Evolutionary conservation across 2,329 filamentous ascomycete species (phyloP).

Genomic region (Venturia asperata): DNA sequence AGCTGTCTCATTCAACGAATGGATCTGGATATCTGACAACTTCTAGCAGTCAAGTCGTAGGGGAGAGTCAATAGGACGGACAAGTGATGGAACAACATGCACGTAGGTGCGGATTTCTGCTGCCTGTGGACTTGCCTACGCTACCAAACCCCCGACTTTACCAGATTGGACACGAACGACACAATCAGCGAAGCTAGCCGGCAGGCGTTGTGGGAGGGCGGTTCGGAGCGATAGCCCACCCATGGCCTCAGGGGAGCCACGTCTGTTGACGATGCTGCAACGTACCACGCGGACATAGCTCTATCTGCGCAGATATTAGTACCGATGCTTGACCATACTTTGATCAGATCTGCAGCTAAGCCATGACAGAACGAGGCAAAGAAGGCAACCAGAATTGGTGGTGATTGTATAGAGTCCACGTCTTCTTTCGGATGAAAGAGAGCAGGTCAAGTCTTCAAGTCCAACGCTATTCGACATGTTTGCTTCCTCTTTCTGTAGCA

Average conservation of each 20-base stretch:
- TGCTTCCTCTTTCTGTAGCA: slow-evolving; percentile 2
- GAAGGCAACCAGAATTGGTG: background rate
- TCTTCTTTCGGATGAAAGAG: no score
- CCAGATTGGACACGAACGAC: slow-evolving; percentile 4
- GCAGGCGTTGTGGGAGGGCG: background rate
- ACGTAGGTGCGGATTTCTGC: background rate
- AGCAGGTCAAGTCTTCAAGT: background rate
- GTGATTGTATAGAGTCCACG: background rate
- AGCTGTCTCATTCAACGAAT: background rate
- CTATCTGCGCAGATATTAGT: background rate
- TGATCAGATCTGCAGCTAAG: slow-evolving; percentile 2
- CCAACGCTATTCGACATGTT: background rate
- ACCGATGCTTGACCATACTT: background rate
- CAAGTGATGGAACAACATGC: background rate
- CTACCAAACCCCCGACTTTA: background rate
- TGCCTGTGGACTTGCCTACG: background rate
- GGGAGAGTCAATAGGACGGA: no score
- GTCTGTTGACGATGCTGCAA: background rate
- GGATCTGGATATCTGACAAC: background rate
- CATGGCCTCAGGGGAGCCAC: background rate
- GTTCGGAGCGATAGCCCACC: slow-evolving; percentile 5
- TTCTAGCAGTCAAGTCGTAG: background rate
- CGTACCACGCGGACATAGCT: background rate
- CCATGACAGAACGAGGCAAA: slow-evolving; percentile 6
- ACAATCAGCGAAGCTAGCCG: background rate